Evolutionary conservation across 1,284 basidiomycete genomes (phyloP), one percentile per base, ranked within the genome.

Genomic region (Clitocybe nebularis): DNA sequence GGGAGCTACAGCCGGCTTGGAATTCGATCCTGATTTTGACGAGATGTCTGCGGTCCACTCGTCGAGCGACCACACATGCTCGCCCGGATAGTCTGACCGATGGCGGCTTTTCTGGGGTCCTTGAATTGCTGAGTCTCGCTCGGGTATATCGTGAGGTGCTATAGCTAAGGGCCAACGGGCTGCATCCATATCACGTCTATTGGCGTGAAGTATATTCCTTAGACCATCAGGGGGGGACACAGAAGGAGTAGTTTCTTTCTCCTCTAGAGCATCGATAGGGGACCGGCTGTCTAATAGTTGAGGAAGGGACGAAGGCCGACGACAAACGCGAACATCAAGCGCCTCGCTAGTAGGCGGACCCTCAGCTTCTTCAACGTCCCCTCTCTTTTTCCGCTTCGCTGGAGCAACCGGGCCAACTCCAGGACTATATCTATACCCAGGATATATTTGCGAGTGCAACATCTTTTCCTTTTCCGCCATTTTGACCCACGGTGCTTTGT

Each of bases 381-480:
- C 49, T 38, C 39, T 48, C 44, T 39, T 43, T 32, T 44, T 47
- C 36, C 46, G 45, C 14, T 39, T 41, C 42, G 19, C 22, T 19
- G 16, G 38, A 24, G 45, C 38, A 13, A 25, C 16, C 9, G 45
- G 42, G 34, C 41, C 26, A 24, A 43, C 17, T 4, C 42, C 30
- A 9, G 58, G 53, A 2, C 33, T 42, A 39, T 74, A 81, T 46
- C 68, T 64, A 57, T 80, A 81, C 39, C 64, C 60, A 0, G 78
- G 78, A 53, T 76, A 67, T 43, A 57, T 48, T 28, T 47, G 39
- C 9, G 57, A 57, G 57, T 81, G 81, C 28, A 50, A 53, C 30
- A 56, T 54, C 60, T 77, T 81, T 57, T 77, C 77, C 45, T 58
- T 51, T 1, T 65, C 66, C 0, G 81, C 81, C 55, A 72, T 65